Conservation (phyloP, 768 basidiomycete genomes). For the Mycena floridula region DNA sequence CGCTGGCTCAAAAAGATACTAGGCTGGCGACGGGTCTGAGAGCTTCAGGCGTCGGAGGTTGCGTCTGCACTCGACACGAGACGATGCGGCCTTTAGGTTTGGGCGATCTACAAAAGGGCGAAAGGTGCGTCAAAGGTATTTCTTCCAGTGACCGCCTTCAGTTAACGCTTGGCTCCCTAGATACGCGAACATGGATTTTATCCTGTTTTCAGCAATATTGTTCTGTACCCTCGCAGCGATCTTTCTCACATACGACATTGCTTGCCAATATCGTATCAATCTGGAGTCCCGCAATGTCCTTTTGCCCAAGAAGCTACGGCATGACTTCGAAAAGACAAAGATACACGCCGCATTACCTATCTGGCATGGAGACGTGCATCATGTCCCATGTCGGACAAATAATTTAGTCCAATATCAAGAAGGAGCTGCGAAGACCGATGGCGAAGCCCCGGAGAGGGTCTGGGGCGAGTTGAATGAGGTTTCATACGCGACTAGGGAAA, state of each 20-base stretch:
- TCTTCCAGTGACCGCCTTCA: neutral
- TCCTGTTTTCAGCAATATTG: constrained; percentile 9
- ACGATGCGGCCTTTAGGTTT: constrained; percentile 9
- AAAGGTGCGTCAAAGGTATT: constrained; percentile 9
- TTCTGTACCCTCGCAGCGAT: neutral
- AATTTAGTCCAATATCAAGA: too few relatives aligned
- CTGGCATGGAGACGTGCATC: too few relatives aligned
- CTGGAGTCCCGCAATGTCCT: neutral
- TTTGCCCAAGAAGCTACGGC: neutral
- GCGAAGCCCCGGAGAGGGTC: too few relatives aligned
- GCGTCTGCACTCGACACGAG: constrained; percentile 13
- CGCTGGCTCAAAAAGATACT: constrained; percentile 12
- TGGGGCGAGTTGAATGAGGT: too few relatives aligned
- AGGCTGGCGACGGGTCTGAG: constrained; percentile 5
- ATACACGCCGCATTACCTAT: too few relatives aligned
- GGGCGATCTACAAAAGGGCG: constrained; percentile 18
- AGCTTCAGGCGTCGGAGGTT: neutral
- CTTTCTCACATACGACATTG: constrained; percentile 17
- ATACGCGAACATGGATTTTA: constrained; percentile 19
- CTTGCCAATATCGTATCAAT: constrained; percentile 15
- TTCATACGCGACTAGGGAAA: too few relatives aligned
- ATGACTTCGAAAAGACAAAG: too few relatives aligned
- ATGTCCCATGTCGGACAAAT: too few relatives aligned
- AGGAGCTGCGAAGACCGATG: too few relatives aligned
- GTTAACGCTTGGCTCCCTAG: constrained; percentile 3